Percentiles rank a stretch among this genome's conserved stretches.
Evolutionary conservation across 257 asterid genomes (phyloP).

Genomic region (Solanum rostratum): DNA sequence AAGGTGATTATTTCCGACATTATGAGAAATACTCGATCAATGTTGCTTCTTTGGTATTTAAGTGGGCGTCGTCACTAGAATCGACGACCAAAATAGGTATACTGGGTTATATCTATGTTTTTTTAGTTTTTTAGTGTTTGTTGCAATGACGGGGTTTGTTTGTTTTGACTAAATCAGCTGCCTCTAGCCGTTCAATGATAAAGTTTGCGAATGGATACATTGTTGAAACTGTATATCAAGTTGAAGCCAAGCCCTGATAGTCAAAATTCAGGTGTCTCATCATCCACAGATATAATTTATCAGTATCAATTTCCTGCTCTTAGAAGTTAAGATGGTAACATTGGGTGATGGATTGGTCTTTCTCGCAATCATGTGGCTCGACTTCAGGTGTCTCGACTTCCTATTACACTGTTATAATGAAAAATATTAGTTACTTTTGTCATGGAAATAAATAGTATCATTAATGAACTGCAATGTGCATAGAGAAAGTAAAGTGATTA

Average conservation of each 20-base stretch:
- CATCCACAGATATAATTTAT: background rate
- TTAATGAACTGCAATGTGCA: background rate
- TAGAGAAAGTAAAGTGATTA: background rate
- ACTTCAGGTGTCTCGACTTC: background rate
- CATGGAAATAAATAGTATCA: background rate
- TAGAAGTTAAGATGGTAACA: background rate
- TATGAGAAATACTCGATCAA: too few relatives aligned
- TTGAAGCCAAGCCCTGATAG: background rate
- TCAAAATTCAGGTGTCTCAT: background rate
- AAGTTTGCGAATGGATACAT: too few relatives aligned
- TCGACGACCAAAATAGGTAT: too few relatives aligned
- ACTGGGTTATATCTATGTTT: too few relatives aligned
- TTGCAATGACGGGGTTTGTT: too few relatives aligned
- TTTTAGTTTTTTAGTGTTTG: too few relatives aligned
- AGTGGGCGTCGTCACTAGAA: too few relatives aligned
- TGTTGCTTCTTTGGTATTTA: too few relatives aligned
- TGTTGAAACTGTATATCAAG: too few relatives aligned
- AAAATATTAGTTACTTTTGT: background rate
- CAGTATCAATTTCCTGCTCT: background rate
- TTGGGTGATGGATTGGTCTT: background rate
- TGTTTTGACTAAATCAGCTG: too few relatives aligned
- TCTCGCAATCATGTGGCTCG: background rate
- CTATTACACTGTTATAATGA: background rate
- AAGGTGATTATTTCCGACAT: too few relatives aligned
- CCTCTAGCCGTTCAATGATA: too few relatives aligned